These are phyloP conservation scores for Pseudogymnoascus sp. DNA, from an alignment of 2,329 filamentous ascomycete species.

Conservation along the genomic window DNA sequence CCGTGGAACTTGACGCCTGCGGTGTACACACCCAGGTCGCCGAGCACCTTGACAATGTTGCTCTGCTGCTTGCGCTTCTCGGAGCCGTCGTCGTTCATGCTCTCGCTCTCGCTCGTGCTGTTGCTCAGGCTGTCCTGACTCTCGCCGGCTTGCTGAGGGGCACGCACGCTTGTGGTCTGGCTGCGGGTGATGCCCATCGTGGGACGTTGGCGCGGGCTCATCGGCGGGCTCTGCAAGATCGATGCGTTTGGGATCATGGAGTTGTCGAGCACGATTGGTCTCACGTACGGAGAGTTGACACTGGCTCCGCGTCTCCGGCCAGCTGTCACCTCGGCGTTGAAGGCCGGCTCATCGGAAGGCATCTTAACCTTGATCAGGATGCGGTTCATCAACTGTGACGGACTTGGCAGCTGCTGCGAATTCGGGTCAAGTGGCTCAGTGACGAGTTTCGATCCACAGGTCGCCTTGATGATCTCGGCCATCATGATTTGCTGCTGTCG, in stretches of 20 bases:
- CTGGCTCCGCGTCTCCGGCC: slow-evolving; percentile 57
- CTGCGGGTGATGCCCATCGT: slow-evolving; percentile 17
- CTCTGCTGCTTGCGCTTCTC: slow-evolving; percentile 54
- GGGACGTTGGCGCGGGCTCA: slow-evolving; percentile 34
- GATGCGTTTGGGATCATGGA: slow-evolving; percentile 43
- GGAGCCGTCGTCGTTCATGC: slow-evolving; percentile 45
- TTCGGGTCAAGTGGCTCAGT: slow-evolving; percentile 65
- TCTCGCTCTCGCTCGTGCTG: slow-evolving; percentile 75
- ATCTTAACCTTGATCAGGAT: slow-evolving; percentile 95
- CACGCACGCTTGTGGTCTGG: slow-evolving; percentile 16
- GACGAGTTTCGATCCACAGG: slow-evolving; percentile 74
- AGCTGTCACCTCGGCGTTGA: slow-evolving; percentile 37
- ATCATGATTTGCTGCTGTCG: slow-evolving; percentile 75
- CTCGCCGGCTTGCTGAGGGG: slow-evolving; percentile 22
- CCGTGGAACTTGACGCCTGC: slow-evolving; percentile 72
- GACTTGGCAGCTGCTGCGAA: slow-evolving; percentile 66
- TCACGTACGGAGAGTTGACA: slow-evolving; percentile 68
- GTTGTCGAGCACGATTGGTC: slow-evolving; percentile 54
- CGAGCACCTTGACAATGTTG: slow-evolving; percentile 79
- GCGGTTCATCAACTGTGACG: slow-evolving; percentile 72
- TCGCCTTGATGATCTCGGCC: slow-evolving; percentile 80
- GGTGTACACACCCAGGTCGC: slow-evolving; percentile 74
- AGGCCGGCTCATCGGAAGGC: slow-evolving; percentile 37
- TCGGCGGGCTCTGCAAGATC: slow-evolving; percentile 46
- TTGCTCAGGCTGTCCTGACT: slow-evolving; percentile 45